These are phyloP conservation scores for Colletotrichum musicola DNA, from an alignment of 2,329 filamentous ascomycete species.

Conservation along the genomic window DNA sequence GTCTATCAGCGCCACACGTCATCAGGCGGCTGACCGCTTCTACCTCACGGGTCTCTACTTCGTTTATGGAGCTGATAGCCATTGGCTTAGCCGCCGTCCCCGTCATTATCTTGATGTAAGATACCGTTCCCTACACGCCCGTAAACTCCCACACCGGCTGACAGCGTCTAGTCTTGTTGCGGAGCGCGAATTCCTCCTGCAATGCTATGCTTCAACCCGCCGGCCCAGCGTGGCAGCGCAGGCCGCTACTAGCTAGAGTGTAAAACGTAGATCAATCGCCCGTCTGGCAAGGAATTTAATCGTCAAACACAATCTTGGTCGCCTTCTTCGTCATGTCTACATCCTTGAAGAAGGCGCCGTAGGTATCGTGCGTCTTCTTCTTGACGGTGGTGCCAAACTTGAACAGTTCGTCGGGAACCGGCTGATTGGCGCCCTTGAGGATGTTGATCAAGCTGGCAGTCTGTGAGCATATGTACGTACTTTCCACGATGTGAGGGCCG, in stretches of 20 bases:
- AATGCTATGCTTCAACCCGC: slow-evolving; percentile 60
- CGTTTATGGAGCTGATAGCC: slow-evolving; percentile 57
- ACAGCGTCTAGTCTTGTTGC: slow-evolving; percentile 59
- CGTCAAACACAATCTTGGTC: slow-evolving; percentile 93
- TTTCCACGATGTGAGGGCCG: background rate
- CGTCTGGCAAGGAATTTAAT: background rate
- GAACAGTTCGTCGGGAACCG: slow-evolving; percentile 88
- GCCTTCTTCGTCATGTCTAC: slow-evolving; percentile 85
- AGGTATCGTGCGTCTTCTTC: slow-evolving; percentile 97
- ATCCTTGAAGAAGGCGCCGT: slow-evolving; percentile 96
- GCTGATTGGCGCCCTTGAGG: slow-evolving; percentile 90
- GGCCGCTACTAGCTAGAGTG: background rate
- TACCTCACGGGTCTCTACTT: slow-evolving; percentile 21
- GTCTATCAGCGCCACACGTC: slow-evolving; percentile 57
- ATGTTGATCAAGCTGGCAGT: slow-evolving; percentile 85
- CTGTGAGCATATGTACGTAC: slow-evolving; percentile 38
- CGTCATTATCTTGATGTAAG: slow-evolving; percentile 72
- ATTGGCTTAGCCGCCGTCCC: slow-evolving; percentile 63
- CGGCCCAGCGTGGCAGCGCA: slow-evolving; percentile 42
- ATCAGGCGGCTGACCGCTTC: slow-evolving; percentile 47
- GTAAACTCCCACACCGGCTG: slow-evolving; percentile 28
- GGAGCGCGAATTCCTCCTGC: slow-evolving; percentile 66
- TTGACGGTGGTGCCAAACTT: slow-evolving; percentile 99
- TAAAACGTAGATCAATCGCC: background rate
- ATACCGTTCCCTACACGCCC: slow-evolving; percentile 44